Base-by-base conservation (phyloP, 768 basidiomycete species). In the Tricholomella constricta region DNA sequence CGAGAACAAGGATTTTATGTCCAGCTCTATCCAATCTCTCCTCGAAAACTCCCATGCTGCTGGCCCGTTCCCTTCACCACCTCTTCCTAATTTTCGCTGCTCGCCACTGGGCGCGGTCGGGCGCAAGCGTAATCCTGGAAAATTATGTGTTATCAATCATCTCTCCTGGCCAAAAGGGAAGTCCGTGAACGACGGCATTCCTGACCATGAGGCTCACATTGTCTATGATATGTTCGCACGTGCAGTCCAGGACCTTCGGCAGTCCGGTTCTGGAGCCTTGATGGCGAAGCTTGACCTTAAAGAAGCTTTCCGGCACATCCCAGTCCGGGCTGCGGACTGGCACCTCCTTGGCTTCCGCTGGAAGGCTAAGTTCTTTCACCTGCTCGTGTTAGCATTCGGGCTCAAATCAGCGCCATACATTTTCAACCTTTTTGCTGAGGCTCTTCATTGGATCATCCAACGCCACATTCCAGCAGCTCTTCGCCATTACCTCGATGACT, bases 351-450 rank as follows among this genome's bases (percentile, higher is more conserved):
- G 75, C 8, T 69, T 69, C 37, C 38, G 58, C 17, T 74, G 72
- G 70, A 40, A 59, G 4, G 38, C 45, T 10, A 14, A 40, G 36
- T 62, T 67, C 37, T 75, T 68, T 49, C 65, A 67, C 42, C 57
- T 60, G 27, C 45, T 69, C 10, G 67, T 72, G 8, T 55, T 73
- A 10, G 60, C 55, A 5, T 75, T 75, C 53, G 72, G 73, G 3
- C 54, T 69, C 3, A 56, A 65, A 4, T 62, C 68, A 2, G 67
- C 71, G 12, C 70, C 71, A 1, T 72, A 72, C 55, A 73, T 75
- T 23, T 74, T 71, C 61, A 71, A 74, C 49, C 63, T 74, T 8
- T 73, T 73, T 51, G 66, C 73, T 0, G 69, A 75, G 52, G 73
- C 64, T 12, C 62, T 74, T n/a, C 72, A 72, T 48, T 76, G 73